phyloP scores from a whole-genome alignment of 78 protist genomes.

The Diacronema lutheri region DNA sequence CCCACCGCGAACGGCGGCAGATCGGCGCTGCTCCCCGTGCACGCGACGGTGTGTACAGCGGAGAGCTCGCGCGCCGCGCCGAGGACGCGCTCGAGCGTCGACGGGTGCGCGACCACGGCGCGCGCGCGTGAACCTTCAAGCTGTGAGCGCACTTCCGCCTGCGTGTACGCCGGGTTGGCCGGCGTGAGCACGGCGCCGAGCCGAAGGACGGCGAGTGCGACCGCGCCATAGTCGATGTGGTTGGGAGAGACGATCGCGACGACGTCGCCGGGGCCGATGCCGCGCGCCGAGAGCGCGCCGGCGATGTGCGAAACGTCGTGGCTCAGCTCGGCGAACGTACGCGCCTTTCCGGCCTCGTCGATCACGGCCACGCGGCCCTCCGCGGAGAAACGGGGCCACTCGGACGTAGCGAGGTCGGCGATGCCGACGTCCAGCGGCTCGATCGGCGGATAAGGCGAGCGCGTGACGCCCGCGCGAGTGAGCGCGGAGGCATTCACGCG shows the following conservation, averaged over 20 bases:
- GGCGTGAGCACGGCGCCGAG: conserved; percentile 26
- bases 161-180: conserved; percentile 27
- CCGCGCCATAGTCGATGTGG: background rate
- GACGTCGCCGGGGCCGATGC: background rate
- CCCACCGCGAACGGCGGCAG: background rate
- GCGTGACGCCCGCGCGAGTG: no score
- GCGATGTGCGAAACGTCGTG: background rate
- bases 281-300: background rate
- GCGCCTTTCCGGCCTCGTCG: background rate
- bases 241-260: conserved; percentile 22
- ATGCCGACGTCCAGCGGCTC: no score
- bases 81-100: background rate
- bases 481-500: no score
- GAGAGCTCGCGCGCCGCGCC: background rate
- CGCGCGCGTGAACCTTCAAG: background rate
- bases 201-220: conserved; percentile 5
- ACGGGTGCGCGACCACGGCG: background rate
- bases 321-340: background rate
- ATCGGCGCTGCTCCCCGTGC: background rate
- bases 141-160: conserved; percentile 20
- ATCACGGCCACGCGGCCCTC: no score
- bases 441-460: no score
- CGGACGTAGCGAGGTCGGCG: no score
- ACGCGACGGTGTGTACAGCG: background rate
- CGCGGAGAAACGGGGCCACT: no score